Base-by-base conservation (phyloP, 2,329 filamentous ascomycete genomes). In the Sclerotinia spermophila region DNA sequence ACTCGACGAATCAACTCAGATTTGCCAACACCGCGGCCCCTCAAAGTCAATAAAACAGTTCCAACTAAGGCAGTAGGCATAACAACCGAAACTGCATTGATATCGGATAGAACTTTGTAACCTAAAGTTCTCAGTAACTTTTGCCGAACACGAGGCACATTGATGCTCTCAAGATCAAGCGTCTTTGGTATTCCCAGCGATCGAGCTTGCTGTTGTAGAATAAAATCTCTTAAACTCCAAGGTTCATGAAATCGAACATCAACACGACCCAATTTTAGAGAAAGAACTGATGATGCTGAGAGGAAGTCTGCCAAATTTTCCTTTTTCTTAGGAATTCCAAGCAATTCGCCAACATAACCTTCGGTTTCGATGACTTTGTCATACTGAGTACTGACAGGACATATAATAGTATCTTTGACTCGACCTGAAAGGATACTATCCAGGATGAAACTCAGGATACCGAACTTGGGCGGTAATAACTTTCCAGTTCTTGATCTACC, bases 281-380 rank as follows among this genome's bases (percentile, higher is more conserved):
- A 97, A 7, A 99, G 83, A 2, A 99, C 90, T 0, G 93, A 97
- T 0, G 94, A 96, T 5, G 40, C 93, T 89, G 1, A 91, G 91
- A 99, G 82, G 76, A 99, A 97, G 77, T 96, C 93, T 45, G 90
- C 87, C 51, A 99, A 83, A 73, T 97, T 97, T 79, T 99, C 96
- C 79, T 97, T 97, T 77, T 93, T 93, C 81, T 99, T 99, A 0
- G 96, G 96, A 73, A 96, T 90, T 4, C 96, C 96, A 0, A 99
- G 86, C 2, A 99, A 86, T 80, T 99, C 96, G 45, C 90, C 96
- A 59, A 98, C 95, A 78, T 99, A 99, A 7, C 94, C 96, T 81
- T 97, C 94, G 0, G 96, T 97, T 81, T 99, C 96, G 72, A 99
- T 96, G 70, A 99, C 96, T 79, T 98, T 99, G 84, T 99, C 96